Percentiles rank a stretch among this genome's conserved stretches.
These are phyloP conservation scores for Meyerozyma elateridarum DNA, from an alignment of 1,139 yeast species.

Conservation along the genomic window DNA sequence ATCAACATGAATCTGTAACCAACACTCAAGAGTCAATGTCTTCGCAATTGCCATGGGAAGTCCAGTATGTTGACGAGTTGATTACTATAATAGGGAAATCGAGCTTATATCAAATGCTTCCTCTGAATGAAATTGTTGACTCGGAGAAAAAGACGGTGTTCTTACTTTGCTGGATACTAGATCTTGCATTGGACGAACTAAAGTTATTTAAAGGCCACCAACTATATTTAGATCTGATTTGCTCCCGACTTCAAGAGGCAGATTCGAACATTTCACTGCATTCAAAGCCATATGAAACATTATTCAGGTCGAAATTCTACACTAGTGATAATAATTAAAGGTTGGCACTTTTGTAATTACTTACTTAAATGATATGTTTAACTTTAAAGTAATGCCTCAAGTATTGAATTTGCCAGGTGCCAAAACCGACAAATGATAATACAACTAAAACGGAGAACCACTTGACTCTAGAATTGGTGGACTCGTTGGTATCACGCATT, in stretches of 20 bases:
- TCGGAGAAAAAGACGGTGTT: neutral
- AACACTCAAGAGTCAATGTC: neutral
- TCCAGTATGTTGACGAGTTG: constrained; percentile 1
- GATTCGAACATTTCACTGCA: too few relatives aligned
- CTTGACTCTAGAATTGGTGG: constrained; percentile 83
- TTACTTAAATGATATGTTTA: constrained; percentile 76
- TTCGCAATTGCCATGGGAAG: constrained; percentile 3
- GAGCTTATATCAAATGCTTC: neutral
- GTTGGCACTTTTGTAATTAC: neutral
- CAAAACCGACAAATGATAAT: constrained; percentile 66
- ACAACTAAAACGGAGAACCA: constrained; percentile 73
- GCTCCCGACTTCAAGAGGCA: too few relatives aligned
- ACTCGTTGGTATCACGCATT: constrained; percentile 94
- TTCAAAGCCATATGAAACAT: too few relatives aligned
- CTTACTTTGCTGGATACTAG: constrained; percentile 1
- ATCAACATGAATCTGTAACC: neutral
- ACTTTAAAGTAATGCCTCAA: constrained; percentile 91
- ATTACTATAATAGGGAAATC: neutral
- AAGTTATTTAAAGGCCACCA: too few relatives aligned
- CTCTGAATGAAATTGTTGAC: neutral
- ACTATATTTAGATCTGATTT: too few relatives aligned
- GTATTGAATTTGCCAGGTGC: constrained; percentile 89
- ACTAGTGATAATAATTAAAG: too few relatives aligned
- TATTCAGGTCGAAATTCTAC: too few relatives aligned
- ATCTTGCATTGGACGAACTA: neutral